Percentiles rank a stretch among this genome's conserved stretches.
Evolutionary conservation across 805 yeast genomes (phyloP).

Genomic region (Candida coleopterorum): DNA sequence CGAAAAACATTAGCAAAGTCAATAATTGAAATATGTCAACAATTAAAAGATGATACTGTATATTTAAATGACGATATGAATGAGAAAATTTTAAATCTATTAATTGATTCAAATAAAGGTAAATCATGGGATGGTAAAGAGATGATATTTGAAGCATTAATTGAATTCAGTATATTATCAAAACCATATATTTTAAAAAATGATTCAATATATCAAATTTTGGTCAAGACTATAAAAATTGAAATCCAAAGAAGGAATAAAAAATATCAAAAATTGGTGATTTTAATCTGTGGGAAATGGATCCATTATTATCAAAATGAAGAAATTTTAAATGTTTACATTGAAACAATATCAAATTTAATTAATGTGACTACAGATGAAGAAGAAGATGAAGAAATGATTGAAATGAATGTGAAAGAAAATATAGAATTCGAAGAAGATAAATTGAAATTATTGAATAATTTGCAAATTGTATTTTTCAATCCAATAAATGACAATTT

Average conservation of each 20-base stretch:
- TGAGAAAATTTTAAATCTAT: slow-evolving; percentile 41
- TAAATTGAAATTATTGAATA: slow-evolving; percentile 31
- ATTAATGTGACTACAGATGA: slow-evolving; percentile 35
- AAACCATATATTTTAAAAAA: slow-evolving; percentile 23
- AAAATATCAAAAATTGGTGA: slow-evolving; percentile 54
- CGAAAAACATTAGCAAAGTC: slow-evolving; percentile 70
- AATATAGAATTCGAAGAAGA: slow-evolving; percentile 49
- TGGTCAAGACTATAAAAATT: slow-evolving; percentile 42
- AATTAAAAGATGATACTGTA: slow-evolving; percentile 30
- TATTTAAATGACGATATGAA: slow-evolving; percentile 18
- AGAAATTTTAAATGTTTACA: slow-evolving; percentile 34
- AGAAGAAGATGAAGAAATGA: slow-evolving; percentile 21
- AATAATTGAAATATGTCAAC: slow-evolving; percentile 53
- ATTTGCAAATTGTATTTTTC: slow-evolving; percentile 29
- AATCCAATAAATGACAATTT: slow-evolving; percentile 13
- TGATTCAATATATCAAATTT: slow-evolving; percentile 25
- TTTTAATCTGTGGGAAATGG: slow-evolving; percentile 51
- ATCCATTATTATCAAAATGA: slow-evolving; percentile 28
- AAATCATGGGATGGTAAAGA: slow-evolving; percentile 91
- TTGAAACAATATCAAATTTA: slow-evolving; percentile 28
- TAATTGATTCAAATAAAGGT: slow-evolving; percentile 63
- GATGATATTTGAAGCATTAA: slow-evolving; percentile 62
- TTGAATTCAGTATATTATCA: slow-evolving; percentile 49
- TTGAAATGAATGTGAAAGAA: slow-evolving; percentile 31
- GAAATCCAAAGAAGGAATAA: slow-evolving; percentile 69